These are phyloP conservation scores for Leccinum aurantiacum DNA, from an alignment of 768 basidiomycete species.

Conservation along the genomic window DNA sequence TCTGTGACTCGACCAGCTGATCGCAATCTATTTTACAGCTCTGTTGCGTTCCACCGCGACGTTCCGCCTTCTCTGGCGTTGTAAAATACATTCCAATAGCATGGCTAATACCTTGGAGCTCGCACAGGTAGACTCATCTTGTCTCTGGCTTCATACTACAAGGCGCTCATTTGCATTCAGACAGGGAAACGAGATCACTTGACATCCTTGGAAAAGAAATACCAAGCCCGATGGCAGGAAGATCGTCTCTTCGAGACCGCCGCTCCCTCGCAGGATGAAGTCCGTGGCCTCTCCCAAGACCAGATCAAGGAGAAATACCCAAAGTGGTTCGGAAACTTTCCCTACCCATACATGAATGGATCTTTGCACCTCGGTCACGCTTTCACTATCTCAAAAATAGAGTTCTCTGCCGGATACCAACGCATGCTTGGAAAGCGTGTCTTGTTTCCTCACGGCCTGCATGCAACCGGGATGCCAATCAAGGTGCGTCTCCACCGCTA, in stretches of 20 bases:
- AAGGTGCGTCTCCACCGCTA: conserved; percentile 61
- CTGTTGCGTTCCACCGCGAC: conserved; percentile 22
- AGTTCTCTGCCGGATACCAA: conserved; percentile 94
- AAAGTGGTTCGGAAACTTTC: conserved; percentile 98
- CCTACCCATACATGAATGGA: conserved; percentile 98
- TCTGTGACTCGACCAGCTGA: conserved; percentile 28
- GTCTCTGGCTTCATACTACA: neutral
- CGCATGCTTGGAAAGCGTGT: conserved; percentile 93
- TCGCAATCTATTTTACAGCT: conserved; percentile 28
- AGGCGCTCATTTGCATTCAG: conserved; percentile 40
- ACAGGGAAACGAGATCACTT: conserved; percentile 93
- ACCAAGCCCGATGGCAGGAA: conserved; percentile 78
- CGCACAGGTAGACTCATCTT: conserved; percentile 46
- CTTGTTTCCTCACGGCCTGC: conserved; percentile 96
- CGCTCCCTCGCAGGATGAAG: conserved; percentile 70
- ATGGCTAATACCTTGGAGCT: conserved; percentile 70
- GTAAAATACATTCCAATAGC: conserved; percentile 29
- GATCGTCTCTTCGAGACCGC: conserved; percentile 82
- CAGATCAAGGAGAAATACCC: conserved; percentile 77
- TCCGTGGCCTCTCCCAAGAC: conserved; percentile 58
- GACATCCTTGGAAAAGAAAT: conserved; percentile 77
- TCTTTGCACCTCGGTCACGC: conserved; percentile 96
- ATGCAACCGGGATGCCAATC: conserved; percentile 99
- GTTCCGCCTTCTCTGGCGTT: conserved; percentile 31
- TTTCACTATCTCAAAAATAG: conserved; percentile 97